Conservation (phyloP, 495 filamentous ascomycete genomes). For the Penicillium mononematosum region DNA sequence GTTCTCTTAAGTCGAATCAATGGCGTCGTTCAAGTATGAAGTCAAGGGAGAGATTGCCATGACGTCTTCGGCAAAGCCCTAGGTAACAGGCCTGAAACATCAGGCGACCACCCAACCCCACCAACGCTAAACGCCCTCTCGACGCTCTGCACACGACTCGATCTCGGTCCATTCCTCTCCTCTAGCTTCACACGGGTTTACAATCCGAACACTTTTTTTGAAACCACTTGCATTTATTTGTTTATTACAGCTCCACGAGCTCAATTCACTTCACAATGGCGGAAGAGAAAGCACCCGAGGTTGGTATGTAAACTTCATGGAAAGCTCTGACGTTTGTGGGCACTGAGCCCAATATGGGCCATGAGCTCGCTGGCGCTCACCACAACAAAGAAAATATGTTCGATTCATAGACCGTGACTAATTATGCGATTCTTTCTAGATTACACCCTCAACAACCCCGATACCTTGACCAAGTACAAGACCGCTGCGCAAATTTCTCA, state of each 20-base stretch:
- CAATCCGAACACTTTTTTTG: slow-evolving; percentile 18
- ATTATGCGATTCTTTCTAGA: slow-evolving; percentile 51
- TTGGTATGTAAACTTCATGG: slow-evolving; percentile 44
- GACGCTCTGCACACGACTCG: slow-evolving; percentile 36
- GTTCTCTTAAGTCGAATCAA: neutral
- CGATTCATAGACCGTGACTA: neutral
- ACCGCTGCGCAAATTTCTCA: slow-evolving; percentile 91
- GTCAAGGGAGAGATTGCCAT: slow-evolving; percentile 14
- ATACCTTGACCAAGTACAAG: slow-evolving; percentile 98
- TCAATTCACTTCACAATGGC: slow-evolving; percentile 42
- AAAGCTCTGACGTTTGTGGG: slow-evolving; percentile 49
- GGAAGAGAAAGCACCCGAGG: slow-evolving; percentile 42
- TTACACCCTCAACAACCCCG: slow-evolving; percentile 92
- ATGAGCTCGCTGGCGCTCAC: slow-evolving; percentile 17
- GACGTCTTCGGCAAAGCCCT: slow-evolving; percentile 34
- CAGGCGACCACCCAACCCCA: slow-evolving; percentile 16
- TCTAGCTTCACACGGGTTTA: slow-evolving; percentile 27
- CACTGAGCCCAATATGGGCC: slow-evolving; percentile 15
- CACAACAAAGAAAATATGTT: neutral
- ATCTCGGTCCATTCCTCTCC: slow-evolving; percentile 32
- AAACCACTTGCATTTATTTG: slow-evolving; percentile 18
- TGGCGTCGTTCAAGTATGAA: slow-evolving; percentile 5
- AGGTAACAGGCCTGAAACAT: slow-evolving; percentile 16
- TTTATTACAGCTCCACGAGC: slow-evolving; percentile 29
- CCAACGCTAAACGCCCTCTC: slow-evolving; percentile 27